Conservation (phyloP, 306 rosid species). For the Rosa chinensis region DNA sequence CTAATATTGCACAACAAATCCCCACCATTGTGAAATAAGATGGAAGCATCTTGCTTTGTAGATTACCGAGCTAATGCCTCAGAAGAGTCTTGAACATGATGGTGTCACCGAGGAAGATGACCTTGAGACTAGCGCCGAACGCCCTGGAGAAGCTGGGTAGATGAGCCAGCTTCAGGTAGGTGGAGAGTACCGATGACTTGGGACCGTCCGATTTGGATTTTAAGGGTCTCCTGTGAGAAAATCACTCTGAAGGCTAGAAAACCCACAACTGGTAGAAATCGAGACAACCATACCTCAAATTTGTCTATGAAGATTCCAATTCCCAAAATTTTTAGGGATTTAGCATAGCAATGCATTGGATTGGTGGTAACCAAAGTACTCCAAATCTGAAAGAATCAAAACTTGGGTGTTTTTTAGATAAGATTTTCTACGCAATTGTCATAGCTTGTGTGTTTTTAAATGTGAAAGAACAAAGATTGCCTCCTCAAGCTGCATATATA, state of each 20-base stretch:
- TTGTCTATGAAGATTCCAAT: no score
- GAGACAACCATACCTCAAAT: conserved; percentile 53
- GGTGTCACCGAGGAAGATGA: conserved; percentile 95
- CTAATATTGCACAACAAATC: conserved; percentile 64
- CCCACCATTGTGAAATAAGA: conserved; percentile 84
- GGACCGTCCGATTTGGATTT: conserved; percentile 61
- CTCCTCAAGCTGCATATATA: no score
- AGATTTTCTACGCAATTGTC: no score
- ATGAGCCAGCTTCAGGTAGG: conserved; percentile 80
- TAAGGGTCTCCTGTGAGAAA: conserved; percentile 76
- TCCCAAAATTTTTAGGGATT: no score
- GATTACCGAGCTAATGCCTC: conserved; percentile 92
- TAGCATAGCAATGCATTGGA: no score
- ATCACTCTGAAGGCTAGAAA: conserved; percentile 85
- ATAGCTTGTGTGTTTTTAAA: no score
- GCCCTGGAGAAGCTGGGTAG: conserved; percentile 85
- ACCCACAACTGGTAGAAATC: conserved; percentile 66
- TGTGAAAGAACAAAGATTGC: no score
- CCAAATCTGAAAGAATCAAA: no score
- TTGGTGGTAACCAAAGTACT: no score
- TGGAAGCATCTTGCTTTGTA: conserved; percentile 97
- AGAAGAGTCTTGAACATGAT: conserved; percentile 85
- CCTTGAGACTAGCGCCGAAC: conserved; percentile 89
- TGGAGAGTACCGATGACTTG: conserved; percentile 41
- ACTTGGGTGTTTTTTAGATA: no score